phyloP scores from a whole-genome alignment of 495 filamentous ascomycete species.

The Neohortaea acidophila region DNA sequence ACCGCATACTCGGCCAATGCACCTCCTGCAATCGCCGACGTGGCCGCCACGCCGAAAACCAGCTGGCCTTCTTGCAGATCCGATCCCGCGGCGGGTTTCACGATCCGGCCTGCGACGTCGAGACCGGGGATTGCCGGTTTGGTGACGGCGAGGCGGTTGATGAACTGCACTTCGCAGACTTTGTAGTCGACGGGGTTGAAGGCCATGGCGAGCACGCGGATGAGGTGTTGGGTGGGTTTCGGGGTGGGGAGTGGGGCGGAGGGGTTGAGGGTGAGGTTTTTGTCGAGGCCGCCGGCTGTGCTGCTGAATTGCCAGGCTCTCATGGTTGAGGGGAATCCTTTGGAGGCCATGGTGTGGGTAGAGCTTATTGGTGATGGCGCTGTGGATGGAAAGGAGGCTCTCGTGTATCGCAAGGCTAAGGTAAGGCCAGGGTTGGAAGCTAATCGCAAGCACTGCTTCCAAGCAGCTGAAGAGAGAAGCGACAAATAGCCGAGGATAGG shows the following conservation, averaged over 20 bases:
- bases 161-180: slow-evolving; percentile 36
- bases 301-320: slow-evolving; percentile 45
- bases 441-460: too few species aligned
- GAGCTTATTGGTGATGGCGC: too few species aligned
- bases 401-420: too few species aligned
- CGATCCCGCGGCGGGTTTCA: slow-evolving; percentile 26
- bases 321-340: slow-evolving; percentile 28
- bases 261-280: slow-evolving; percentile 39
- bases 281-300: slow-evolving; percentile 37
- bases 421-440: too few species aligned
- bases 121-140: slow-evolving; percentile 42
- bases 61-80: slow-evolving; percentile 35
- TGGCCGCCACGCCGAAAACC: slow-evolving; percentile 38
- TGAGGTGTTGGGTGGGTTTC: slow-evolving; percentile 34
- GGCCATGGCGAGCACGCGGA: slow-evolving; percentile 38
- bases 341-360: background rate
- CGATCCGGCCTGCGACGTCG: slow-evolving; percentile 50
- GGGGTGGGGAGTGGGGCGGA: slow-evolving; percentile 29
- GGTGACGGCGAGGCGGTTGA: slow-evolving; percentile 30
- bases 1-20: slow-evolving; percentile 40
- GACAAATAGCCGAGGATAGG: too few species aligned
- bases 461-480: too few species aligned
- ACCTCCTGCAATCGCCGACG: slow-evolving; percentile 31
- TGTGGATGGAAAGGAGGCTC: too few species aligned
- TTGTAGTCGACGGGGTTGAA: slow-evolving; percentile 66